Conservation (phyloP, 129 eudicot species). For the Calendula officinalis region DNA sequence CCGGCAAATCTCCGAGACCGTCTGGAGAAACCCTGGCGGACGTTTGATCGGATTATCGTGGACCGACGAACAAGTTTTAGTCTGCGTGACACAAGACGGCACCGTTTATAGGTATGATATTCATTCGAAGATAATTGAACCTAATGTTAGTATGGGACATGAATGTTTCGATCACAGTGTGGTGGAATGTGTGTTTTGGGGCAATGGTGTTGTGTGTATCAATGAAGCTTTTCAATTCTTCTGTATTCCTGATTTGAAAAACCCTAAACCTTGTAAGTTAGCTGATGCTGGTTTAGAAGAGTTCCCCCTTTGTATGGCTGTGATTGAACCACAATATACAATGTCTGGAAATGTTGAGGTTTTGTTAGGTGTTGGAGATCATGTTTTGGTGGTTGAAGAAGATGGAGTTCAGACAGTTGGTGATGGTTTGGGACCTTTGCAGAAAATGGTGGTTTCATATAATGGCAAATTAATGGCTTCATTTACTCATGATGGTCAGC, state of each 20-base stretch:
- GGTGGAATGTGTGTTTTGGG: conserved; percentile 96
- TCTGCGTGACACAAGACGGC: conserved; percentile 88
- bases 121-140: conserved; percentile 49
- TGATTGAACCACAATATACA: conserved; percentile 88
- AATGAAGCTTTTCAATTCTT: conserved; percentile 75
- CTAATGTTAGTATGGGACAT: conserved; percentile 55
- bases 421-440: conserved; percentile 72
- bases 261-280: conserved; percentile 46
- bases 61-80: conserved; percentile 77
- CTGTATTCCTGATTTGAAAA: conserved; percentile 69
- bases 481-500: conserved; percentile 91
- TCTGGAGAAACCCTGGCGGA: conserved; percentile 92
- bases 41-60: conserved; percentile 79
- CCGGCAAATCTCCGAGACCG: conserved; percentile 64
- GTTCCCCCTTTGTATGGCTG: conserved; percentile 75
- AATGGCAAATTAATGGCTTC: conserved; percentile 77
- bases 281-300: conserved; percentile 76
- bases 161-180: conserved; percentile 76
- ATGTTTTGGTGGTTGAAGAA: conserved; percentile 75
- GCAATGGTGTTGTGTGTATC: conserved; percentile 85
- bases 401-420: conserved; percentile 74
- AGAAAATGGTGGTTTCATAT: conserved; percentile 79
- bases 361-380: conserved; percentile 66
- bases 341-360: conserved; percentile 96
- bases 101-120: conserved; percentile 70